Evolutionary conservation across 768 basidiomycete species (phyloP).

Genomic region (Mycena albidolilacea): DNA sequence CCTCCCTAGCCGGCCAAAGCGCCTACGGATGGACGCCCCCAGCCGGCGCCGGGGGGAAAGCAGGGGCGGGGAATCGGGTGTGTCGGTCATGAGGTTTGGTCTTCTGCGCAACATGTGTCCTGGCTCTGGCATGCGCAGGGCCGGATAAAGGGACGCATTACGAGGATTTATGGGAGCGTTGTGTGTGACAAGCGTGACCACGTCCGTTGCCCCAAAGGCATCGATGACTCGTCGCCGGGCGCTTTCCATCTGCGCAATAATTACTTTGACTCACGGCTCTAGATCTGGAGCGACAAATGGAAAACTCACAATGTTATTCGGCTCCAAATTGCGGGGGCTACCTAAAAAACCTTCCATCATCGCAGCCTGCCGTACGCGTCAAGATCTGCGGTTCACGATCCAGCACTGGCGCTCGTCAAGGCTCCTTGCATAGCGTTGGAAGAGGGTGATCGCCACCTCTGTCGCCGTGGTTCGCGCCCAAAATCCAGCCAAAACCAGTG

Average conservation of each 20-base stretch:
- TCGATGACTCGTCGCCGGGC: constrained; percentile 29
- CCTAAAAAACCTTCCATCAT: constrained; percentile 10
- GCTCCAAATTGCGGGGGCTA: constrained; percentile 3
- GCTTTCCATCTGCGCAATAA: constrained; percentile 18
- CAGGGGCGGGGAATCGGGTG: too few relatives aligned
- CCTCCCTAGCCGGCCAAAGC: constrained; percentile 26
- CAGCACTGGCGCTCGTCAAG: constrained; percentile 9
- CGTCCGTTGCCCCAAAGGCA: not conserved
- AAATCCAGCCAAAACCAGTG: constrained; percentile 23
- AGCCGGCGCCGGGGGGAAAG: constrained; percentile 31
- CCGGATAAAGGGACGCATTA: constrained; percentile 27
- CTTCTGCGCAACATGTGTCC: constrained; percentile 32
- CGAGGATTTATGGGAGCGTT: constrained; percentile 30
- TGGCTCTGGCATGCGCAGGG: constrained; percentile 30
- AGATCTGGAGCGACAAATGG: not conserved
- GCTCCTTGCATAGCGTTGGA: constrained; percentile 12
- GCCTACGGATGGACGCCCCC: constrained; percentile 35
- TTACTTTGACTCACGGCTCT: constrained; percentile 30
- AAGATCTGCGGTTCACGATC: constrained; percentile 1
- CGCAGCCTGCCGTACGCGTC: constrained; percentile 5
- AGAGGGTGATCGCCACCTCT: constrained; percentile 10
- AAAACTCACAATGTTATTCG: constrained; percentile 22
- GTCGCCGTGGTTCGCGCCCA: not conserved
- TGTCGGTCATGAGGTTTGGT: constrained; percentile 33
- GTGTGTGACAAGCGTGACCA: constrained; percentile 18